Evolutionary conservation across 129 eudicot species (phyloP).

Genomic region (Artemisia argyi): DNA sequence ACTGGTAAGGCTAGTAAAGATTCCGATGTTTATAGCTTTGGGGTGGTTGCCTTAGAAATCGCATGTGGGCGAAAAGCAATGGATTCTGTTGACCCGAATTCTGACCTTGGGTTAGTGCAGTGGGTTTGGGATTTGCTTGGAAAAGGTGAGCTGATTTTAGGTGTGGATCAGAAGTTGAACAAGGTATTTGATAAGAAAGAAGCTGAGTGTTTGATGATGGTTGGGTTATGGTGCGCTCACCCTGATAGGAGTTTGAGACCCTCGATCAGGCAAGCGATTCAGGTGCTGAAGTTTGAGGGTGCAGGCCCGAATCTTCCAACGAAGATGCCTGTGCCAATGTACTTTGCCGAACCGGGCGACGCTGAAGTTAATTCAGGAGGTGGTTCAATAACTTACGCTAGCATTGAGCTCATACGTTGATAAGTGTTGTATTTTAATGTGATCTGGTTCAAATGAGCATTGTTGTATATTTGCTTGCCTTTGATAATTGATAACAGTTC

Average conservation of each 20-base stretch:
- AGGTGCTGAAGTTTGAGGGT: slow-evolving; percentile 55
- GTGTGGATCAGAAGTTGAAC: slow-evolving; percentile 33
- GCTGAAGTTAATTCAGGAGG: slow-evolving; percentile 34
- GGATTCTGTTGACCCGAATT: slow-evolving; percentile 21
- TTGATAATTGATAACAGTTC: no score
- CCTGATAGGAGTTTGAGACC: slow-evolving; percentile 53
- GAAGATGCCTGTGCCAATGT: slow-evolving; percentile 46
- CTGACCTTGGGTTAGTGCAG: slow-evolving; percentile 38
- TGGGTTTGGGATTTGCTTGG: slow-evolving; percentile 56
- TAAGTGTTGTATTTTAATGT: background rate
- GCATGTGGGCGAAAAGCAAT: slow-evolving; percentile 42
- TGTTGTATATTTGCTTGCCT: no score
- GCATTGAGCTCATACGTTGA: slow-evolving; percentile 35
- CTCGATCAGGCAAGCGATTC: slow-evolving; percentile 55
- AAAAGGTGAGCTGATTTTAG: slow-evolving; percentile 40
- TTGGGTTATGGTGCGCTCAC: slow-evolving; percentile 61
- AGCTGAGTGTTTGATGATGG: slow-evolving; percentile 50
- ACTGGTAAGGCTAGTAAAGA: slow-evolving; percentile 59
- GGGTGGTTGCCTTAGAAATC: slow-evolving; percentile 50
- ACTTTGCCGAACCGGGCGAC: slow-evolving; percentile 20
- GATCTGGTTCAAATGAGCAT: slow-evolving; percentile 1
- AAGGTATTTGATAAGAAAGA: slow-evolving; percentile 28
- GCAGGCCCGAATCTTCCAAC: slow-evolving; percentile 42
- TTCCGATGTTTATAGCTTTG: slow-evolving; percentile 63
- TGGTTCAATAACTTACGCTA: slow-evolving; percentile 37